phyloP scores from a whole-genome alignment of 2,329 filamentous ascomycete species.

The Fusarium pseudocircinatum region DNA sequence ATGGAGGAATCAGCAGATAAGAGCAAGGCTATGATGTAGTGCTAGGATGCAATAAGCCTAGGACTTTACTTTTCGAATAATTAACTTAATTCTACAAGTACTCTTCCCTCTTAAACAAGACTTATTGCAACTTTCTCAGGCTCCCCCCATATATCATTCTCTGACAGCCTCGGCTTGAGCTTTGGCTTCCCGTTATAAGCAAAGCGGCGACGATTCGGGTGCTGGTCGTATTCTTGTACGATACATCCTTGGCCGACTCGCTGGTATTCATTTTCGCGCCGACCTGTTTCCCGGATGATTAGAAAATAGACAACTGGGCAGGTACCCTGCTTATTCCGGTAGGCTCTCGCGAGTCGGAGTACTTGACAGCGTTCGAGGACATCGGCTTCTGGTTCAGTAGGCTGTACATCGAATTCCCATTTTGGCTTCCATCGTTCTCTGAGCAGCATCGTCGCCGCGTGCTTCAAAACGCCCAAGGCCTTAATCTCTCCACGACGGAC shows the following conservation, averaged over 20 bases:
- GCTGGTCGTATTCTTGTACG: neutral
- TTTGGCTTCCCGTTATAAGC: too few relatives aligned
- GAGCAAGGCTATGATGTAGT: neutral
- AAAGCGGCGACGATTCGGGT: neutral
- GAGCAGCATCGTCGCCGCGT: accelerated
- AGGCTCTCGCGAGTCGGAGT: neutral
- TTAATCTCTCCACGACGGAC: accelerated
- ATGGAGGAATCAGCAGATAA: neutral
- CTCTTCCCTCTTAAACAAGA: neutral
- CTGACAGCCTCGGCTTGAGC: accelerated
- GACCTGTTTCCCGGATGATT: neutral
- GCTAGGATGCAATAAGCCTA: too few relatives aligned
- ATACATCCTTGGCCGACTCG: neutral
- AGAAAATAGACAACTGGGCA: neutral
- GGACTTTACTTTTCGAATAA: neutral
- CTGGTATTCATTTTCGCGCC: neutral
- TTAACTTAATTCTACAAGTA: accelerated
- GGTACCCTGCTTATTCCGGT: accelerated
- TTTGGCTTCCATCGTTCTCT: accelerated
- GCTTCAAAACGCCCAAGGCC: neutral
- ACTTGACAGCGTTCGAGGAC: neutral
- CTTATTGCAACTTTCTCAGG: accelerated
- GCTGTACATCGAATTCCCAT: neutral
- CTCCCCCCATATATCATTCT: accelerated
- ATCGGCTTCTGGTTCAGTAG: neutral